Evolutionary conservation across 495 filamentous ascomycete species (phyloP), one percentile per base, ranked within the genome.

Genomic region (Xylaria bambusicola): DNA sequence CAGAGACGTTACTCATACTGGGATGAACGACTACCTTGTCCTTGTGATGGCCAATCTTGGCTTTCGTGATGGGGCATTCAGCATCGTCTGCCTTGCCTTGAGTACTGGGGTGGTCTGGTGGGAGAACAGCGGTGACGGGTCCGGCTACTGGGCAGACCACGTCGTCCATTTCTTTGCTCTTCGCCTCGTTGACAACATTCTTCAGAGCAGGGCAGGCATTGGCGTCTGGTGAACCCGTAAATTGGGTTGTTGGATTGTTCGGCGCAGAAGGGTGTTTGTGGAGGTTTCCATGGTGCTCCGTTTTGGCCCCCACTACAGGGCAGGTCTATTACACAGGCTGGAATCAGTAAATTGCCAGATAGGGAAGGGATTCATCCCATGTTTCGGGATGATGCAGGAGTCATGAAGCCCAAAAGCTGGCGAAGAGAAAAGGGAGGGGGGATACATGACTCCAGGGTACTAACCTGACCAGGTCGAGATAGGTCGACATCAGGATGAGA

Each of bases 51-150:
- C 73, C 76, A 1, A 79, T 72, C 55, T 66, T 69, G 36, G 77
- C 77, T 67, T 78, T 78, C 24, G 78, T 81, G 41, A 83, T 71
- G 6, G 79, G 79, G 61, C 81, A 82, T 48, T 75, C 74, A 23
- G 63, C 73, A 10, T 77, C 76, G 59, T 77, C 76, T 7, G 57
- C 62, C 52, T 69, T 72, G 51, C 67, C 74, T 1, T 71, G 68
- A 6, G 75, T 76, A 20, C 60, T 68, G 6, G 77, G 79, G 24
- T 82, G 77, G 33, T 77, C 65, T 10, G 75, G 75, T 17, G 77
- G 75, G 9, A 79, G 71, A 40, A 77, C 71, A 0, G 73, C 75
- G 12, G 77, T 79, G 1, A 74, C 77, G 38, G 77, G 75, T 3
- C 75, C 77, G 26, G 76, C 75, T 13, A 79, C 75, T 59, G 77